phyloP scores from a whole-genome alignment of 148 eudicot species.

The Diospyros lotus region DNA sequence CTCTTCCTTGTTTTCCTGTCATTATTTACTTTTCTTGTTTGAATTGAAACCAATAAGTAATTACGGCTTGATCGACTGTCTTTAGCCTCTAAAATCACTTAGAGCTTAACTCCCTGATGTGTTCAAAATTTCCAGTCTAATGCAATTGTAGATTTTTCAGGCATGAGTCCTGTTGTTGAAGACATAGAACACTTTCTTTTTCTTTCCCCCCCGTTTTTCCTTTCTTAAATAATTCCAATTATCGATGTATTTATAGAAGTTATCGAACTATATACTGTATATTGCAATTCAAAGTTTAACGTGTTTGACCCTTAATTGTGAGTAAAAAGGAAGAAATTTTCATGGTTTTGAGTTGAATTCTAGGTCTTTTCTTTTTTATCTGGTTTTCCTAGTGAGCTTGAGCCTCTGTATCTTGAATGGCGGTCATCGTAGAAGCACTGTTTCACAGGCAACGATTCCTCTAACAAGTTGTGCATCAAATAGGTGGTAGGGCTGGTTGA shows the following conservation, averaged over 20 bases:
- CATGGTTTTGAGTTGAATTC: neutral
- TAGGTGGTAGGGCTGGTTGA: neutral
- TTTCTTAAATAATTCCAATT: neutral
- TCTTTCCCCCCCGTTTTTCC: neutral
- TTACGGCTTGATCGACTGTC: neutral
- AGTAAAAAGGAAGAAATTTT: slow-evolving; percentile 1
- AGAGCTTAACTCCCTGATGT: neutral
- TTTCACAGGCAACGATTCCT: neutral
- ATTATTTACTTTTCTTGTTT: too few relatives aligned
- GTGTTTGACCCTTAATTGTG: neutral
- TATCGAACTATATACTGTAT: neutral
- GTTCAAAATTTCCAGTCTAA: neutral
- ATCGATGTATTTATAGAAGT: neutral
- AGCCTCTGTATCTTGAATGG: neutral
- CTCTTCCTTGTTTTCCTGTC: too few relatives aligned
- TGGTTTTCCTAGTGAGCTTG: neutral
- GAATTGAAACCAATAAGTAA: too few relatives aligned
- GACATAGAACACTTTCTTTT: neutral
- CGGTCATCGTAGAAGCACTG: neutral
- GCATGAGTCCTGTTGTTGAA: neutral
- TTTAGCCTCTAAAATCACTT: neutral
- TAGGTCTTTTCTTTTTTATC: neutral
- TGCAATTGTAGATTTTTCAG: neutral
- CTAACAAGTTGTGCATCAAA: neutral
- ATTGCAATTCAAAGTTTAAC: neutral